Evolutionary conservation across 176 grass and related monocot genomes (phyloP), one percentile per base, ranked within the genome.

Genomic region (Oryza coarctata): DNA sequence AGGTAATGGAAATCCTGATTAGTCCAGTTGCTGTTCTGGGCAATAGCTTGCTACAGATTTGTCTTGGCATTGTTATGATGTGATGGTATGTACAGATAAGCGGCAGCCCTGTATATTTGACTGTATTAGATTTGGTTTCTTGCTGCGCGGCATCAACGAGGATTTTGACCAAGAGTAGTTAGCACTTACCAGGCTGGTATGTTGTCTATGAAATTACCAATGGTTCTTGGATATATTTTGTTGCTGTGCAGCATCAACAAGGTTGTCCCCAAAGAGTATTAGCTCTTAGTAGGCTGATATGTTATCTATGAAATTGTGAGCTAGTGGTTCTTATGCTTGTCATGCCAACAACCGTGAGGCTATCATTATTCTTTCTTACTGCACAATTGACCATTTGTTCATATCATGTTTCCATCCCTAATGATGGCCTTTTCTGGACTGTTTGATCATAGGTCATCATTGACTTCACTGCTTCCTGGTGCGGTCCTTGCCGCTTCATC

Each of bases 391-490:
- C 18, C 29, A 5, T 26, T 5, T 28, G 4, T 17, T 31, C 32
- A 40, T 35, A 18, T 47, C 22, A 23, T 47, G 39, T 68, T 39
- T 27, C 9, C 47, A 47, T 17, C 0, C 69, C 34, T 35, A 58
- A 67, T 23, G 5, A 27, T 49, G 15, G 25, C 28, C 18, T 63
- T 68, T 22, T 82, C 43, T 71, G 4, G 23, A 25, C 55, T 71
- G 4, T 0, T 9, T 36, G 31, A 9, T 26, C 12, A 27, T 74
- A 97, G 94, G 91, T 97, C 62, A 47, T 97, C 34, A 81, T 97
- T 44, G 94, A 97, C 67, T 97, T 94, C 85, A 94, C 94, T 34
- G 86, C 94, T 38, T 67, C 89, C 26, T 97, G 94, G 94, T 97
- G 91, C 2, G 87, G 85, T 27, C 91, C 94, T 34, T 97, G 94